A percentile compares a stretch with the other conserved stretches of the same genome.
phyloP scores from a whole-genome alignment of 2,329 filamentous ascomycete genomes.

The Graphilbum fragrans region DNA sequence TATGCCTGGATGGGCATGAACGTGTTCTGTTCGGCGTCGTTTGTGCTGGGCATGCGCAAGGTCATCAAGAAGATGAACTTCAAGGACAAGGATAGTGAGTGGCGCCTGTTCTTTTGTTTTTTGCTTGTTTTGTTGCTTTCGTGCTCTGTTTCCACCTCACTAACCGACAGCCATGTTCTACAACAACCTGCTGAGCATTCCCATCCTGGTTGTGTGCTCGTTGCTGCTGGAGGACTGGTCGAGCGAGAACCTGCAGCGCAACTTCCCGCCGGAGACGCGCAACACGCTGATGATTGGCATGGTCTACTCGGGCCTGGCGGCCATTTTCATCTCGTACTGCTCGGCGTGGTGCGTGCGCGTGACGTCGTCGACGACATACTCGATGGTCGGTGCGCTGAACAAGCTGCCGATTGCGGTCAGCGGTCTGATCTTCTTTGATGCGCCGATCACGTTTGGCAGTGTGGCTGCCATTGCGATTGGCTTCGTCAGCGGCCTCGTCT shows the following conservation, averaged over 20 bases:
- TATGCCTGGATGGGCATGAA: slow-evolving; percentile 98
- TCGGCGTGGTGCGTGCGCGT: slow-evolving; percentile 98
- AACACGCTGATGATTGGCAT: slow-evolving; percentile 76
- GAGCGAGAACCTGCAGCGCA: slow-evolving; percentile 63
- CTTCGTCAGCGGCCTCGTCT: slow-evolving; percentile 86
- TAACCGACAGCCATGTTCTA: slow-evolving; percentile 80
- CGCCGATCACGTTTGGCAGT: slow-evolving; percentile 82
- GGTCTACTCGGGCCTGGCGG: slow-evolving; percentile 84
- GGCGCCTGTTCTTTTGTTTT: neutral
- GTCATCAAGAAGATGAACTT: slow-evolving; percentile 99
- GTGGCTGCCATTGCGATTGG: slow-evolving; percentile 85
- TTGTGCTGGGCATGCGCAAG: slow-evolving; percentile 89
- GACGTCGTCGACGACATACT: slow-evolving; percentile 95
- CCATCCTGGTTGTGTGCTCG: slow-evolving; percentile 73
- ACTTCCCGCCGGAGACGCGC: slow-evolving; percentile 76
- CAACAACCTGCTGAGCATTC: slow-evolving; percentile 96
- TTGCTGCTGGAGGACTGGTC: slow-evolving; percentile 90
- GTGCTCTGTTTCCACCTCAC: neutral
- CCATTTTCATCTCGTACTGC: slow-evolving; percentile 98
- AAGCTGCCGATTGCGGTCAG: slow-evolving; percentile 92
- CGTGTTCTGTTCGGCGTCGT: slow-evolving; percentile 85
- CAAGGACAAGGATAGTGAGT: slow-evolving; percentile 97
- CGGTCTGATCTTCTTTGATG: slow-evolving; percentile 89
- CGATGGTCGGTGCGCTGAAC: slow-evolving; percentile 96
- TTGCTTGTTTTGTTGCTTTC: neutral